Evolutionary conservation across 768 basidiomycete species (phyloP).

Genomic region (Mycena epipterygia): DNA sequence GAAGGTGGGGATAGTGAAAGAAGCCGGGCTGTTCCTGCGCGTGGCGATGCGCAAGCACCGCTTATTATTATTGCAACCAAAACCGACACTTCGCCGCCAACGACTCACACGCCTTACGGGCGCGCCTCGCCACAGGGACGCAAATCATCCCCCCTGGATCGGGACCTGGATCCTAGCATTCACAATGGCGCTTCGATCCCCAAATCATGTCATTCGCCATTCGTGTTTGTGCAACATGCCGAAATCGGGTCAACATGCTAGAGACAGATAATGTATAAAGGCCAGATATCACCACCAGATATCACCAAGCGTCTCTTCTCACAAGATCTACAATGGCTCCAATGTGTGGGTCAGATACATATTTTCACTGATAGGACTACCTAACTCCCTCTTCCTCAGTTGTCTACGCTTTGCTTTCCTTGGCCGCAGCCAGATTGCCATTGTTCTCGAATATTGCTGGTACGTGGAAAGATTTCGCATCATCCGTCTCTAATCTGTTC

Average conservation of each 20-base stretch:
- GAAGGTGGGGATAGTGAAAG: not conserved
- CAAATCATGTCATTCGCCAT: not conserved
- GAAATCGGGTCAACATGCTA: too few relatives aligned
- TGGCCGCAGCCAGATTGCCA: not conserved
- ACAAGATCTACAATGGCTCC: too few relatives aligned
- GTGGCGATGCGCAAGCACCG: too few relatives aligned
- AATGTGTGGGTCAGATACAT: not conserved
- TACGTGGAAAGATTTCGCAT: not conserved
- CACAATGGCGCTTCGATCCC: not conserved
- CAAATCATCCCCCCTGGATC: not conserved
- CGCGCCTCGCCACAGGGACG: not conserved
- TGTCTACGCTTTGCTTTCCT: too few relatives aligned
- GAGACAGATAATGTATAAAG: not conserved
- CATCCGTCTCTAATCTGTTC: not conserved
- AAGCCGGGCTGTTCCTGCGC: not conserved
- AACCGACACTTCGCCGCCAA: too few relatives aligned
- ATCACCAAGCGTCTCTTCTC: too few relatives aligned
- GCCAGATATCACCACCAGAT: too few relatives aligned
- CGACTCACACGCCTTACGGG: not conserved
- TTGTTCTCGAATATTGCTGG: not conserved
- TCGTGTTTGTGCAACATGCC: not conserved
- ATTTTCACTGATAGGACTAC: not conserved
- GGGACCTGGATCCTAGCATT: not conserved
- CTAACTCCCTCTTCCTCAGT: constrained; percentile 6
- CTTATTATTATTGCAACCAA: not conserved